Evolutionary conservation across 2,329 filamentous ascomycete species (phyloP).

Genomic region (Teratosphaeria viscida): DNA sequence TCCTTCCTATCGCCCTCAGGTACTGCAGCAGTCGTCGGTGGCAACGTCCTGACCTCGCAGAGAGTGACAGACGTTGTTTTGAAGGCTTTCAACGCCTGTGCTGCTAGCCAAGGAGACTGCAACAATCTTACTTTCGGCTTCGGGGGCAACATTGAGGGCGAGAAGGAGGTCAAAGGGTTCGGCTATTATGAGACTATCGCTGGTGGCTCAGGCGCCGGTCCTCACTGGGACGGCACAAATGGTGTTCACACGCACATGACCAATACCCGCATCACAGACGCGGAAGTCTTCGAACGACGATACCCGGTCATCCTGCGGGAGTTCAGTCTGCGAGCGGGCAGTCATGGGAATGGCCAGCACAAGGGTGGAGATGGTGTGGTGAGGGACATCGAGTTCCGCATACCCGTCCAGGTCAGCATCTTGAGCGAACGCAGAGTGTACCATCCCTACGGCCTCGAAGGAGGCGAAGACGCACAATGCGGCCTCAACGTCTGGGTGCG

Average conservation of each 20-base stretch:
- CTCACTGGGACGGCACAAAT: slow-evolving; percentile 60
- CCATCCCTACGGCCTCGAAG: slow-evolving; percentile 70
- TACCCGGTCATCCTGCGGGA: slow-evolving; percentile 65
- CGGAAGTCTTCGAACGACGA: slow-evolving; percentile 66
- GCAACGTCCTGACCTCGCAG: slow-evolving; percentile 69
- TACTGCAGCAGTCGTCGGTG: slow-evolving; percentile 70
- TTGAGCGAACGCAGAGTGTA: slow-evolving; percentile 67
- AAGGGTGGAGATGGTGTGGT: slow-evolving; percentile 67
- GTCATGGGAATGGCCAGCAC: slow-evolving; percentile 55
- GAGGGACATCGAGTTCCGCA: slow-evolving; percentile 70
- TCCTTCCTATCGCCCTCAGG: slow-evolving; percentile 66
- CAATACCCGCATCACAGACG: slow-evolving; percentile 70
- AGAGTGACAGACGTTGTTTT: slow-evolving; percentile 76
- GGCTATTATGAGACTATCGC: slow-evolving; percentile 83
- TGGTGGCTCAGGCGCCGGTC: slow-evolving; percentile 64
- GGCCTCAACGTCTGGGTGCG: slow-evolving; percentile 84
- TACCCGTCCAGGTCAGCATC: slow-evolving; percentile 68
- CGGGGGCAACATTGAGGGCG: slow-evolving; percentile 52
- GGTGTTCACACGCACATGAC: slow-evolving; percentile 82
- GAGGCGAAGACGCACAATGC: slow-evolving; percentile 66
- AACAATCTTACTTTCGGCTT: slow-evolving; percentile 83
- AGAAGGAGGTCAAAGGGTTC: slow-evolving; percentile 60
- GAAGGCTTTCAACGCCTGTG: slow-evolving; percentile 68
- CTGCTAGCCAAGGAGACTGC: slow-evolving; percentile 68
- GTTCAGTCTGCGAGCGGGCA: slow-evolving; percentile 54